Evolutionary conservation across 106 monocot genomes (phyloP).

Genomic region (Dendrobium catenatum): DNA sequence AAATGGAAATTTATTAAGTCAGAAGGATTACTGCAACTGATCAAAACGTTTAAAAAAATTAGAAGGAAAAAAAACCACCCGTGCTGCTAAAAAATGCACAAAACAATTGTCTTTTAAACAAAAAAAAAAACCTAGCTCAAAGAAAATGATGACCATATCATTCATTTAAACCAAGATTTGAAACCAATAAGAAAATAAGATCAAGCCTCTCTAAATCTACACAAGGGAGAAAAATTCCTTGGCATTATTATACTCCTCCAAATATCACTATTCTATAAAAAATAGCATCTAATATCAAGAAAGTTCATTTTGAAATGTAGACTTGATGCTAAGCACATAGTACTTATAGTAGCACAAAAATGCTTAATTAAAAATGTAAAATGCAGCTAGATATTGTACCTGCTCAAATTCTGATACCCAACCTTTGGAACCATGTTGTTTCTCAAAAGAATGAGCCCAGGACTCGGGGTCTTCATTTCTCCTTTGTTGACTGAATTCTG

Average conservation of each 20-base stretch:
- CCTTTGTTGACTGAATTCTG: slow-evolving; percentile 70
- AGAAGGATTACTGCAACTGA: not conserved
- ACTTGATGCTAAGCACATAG: not conserved
- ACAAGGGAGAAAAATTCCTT: not conserved
- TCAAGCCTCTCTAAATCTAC: not conserved
- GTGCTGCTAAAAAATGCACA: not conserved
- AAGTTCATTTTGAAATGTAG: not conserved
- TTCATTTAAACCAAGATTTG: not conserved
- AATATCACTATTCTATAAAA: not conserved
- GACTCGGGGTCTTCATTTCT: slow-evolving; percentile 45
- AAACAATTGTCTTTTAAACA: not conserved
- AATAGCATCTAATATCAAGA: not conserved
- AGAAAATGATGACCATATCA: not conserved
- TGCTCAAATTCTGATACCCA: slow-evolving; percentile 98
- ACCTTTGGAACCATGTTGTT: slow-evolving; percentile 82
- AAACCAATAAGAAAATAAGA: not conserved
- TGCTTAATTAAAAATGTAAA: not conserved
- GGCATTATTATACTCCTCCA: not conserved
- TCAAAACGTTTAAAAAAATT: not conserved
- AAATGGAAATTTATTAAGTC: not conserved
- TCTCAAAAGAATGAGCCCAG: slow-evolving; percentile 91
- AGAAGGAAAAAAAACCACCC: not conserved
- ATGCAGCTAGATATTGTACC: slow-evolving; percentile 26
- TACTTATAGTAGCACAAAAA: not conserved
- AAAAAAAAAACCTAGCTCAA: not conserved